Percentiles rank a stretch among this genome's conserved stretches.
These are phyloP conservation scores for Scedosporium aurantiacum DNA, from an alignment of 2,329 filamentous ascomycete species.

Conservation along the genomic window DNA sequence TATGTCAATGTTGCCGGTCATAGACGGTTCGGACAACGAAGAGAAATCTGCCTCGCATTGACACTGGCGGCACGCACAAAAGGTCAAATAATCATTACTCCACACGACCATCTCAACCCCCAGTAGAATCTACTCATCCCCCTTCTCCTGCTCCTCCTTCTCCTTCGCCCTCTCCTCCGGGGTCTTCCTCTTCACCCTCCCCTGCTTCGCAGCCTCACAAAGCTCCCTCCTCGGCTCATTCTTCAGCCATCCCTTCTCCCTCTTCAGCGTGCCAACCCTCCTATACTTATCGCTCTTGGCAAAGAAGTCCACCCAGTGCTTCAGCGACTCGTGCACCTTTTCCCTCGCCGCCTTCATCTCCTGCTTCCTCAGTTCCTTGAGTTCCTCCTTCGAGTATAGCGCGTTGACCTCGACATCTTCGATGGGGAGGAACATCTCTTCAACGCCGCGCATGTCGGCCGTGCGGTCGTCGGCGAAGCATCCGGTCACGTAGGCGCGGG, in stretches of 20 bases:
- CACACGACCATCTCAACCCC: neutral
- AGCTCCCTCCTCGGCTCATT: slow-evolving; percentile 50
- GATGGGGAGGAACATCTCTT: slow-evolving; percentile 67
- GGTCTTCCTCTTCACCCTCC: slow-evolving; percentile 42
- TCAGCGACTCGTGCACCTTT: slow-evolving; percentile 55
- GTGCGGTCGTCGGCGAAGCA: slow-evolving; percentile 83
- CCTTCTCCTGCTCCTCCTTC: slow-evolving; percentile 6
- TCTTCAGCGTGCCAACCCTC: slow-evolving; percentile 63
- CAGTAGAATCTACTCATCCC: neutral
- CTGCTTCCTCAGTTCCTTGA: slow-evolving; percentile 41
- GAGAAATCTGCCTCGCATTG: no score
- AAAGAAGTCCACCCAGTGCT: slow-evolving; percentile 81
- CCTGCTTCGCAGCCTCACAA: slow-evolving; percentile 59
- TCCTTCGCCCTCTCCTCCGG: slow-evolving; percentile 24
- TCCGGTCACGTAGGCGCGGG: slow-evolving; percentile 80
- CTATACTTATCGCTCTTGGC: slow-evolving; percentile 68
- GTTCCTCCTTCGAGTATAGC: slow-evolving; percentile 42
- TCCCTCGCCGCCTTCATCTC: slow-evolving; percentile 56
- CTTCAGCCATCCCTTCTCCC: slow-evolving; percentile 49
- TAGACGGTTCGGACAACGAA: no score
- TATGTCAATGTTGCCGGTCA: no score
- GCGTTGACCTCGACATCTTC: slow-evolving; percentile 52
- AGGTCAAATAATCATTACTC: no score
- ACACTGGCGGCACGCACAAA: no score
- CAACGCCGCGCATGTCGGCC: slow-evolving; percentile 74